These are phyloP conservation scores for Umbilicus rupestris DNA, from an alignment of 164 flowering plant species.

Conservation along the genomic window DNA sequence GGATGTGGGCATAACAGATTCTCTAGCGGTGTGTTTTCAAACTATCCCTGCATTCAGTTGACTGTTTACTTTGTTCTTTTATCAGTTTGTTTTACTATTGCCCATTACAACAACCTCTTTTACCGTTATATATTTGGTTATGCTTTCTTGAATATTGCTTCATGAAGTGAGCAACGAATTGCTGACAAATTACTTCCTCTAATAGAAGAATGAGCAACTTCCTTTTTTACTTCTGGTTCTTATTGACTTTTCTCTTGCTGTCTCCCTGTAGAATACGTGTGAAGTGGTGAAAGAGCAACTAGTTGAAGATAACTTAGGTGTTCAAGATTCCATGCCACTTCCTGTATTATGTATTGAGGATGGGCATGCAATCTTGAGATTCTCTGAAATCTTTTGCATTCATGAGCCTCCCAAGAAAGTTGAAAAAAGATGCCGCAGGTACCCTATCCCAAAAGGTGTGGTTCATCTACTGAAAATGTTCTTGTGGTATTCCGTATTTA, in stretches of 20 bases:
- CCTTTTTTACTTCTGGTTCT: background rate
- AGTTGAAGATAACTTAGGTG: conserved; percentile 25
- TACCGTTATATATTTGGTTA: background rate
- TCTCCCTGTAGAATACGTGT: background rate
- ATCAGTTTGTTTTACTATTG: background rate
- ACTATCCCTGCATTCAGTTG: background rate
- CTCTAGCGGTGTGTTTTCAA: background rate
- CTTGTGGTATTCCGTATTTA: background rate
- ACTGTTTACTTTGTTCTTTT: background rate
- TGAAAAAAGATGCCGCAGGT: conserved; percentile 40
- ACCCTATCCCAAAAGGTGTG: conserved; percentile 52
- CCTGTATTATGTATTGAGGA: conserved; percentile 81
- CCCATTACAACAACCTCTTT: background rate
- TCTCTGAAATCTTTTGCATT: conserved; percentile 90
- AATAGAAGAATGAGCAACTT: background rate
- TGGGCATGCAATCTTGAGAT: conserved; percentile 65
- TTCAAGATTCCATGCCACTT: conserved; percentile 29
- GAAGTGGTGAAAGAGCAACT: conserved; percentile 16
- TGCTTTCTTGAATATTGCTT: background rate
- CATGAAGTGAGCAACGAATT: background rate
- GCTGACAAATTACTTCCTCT: background rate
- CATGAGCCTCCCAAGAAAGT: conserved; percentile 47
- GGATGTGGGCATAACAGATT: background rate
- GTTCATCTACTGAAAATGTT: background rate
- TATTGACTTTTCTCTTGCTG: background rate